Percentiles rank a stretch among this genome's conserved stretches.
These are phyloP conservation scores for Citrus sinensis DNA, from an alignment of 345 rosid genomes.

Conservation along the genomic window DNA sequence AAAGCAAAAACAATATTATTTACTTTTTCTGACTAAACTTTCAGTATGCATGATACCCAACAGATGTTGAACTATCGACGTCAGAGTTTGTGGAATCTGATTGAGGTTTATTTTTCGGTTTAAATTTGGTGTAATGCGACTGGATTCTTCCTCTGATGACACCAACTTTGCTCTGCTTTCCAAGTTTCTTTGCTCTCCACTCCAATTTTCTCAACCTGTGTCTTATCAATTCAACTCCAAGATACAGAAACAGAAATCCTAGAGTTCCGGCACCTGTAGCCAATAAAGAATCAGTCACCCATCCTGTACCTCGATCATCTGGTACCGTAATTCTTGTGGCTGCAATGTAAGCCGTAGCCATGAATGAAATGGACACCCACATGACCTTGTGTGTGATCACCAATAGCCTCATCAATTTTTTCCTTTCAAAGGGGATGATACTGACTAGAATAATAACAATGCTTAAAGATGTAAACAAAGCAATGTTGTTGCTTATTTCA, in stretches of 20 bases:
- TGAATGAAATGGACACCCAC: conserved; percentile 20
- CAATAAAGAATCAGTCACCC: conserved; percentile 2
- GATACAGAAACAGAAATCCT: conserved; percentile 3
- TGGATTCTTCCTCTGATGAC: neutral
- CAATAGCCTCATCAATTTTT: conserved; percentile 7
- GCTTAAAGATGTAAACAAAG: conserved; percentile 19
- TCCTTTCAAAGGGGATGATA: conserved; percentile 15
- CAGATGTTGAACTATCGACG: neutral
- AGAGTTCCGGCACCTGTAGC: neutral
- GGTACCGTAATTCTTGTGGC: conserved; percentile 9
- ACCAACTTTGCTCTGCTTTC: neutral
- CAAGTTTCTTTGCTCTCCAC: neutral
- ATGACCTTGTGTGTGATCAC: conserved; percentile 12
- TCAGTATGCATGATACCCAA: neutral
- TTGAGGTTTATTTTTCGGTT: neutral
- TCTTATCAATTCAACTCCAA: neutral
- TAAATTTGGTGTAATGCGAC: neutral
- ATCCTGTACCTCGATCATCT: neutral
- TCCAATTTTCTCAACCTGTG: conserved; percentile 11
- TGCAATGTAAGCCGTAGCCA: conserved; percentile 22
- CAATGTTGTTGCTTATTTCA: conserved; percentile 19
- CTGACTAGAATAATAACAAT: conserved; percentile 22
- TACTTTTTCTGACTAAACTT: neutral
- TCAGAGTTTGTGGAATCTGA: neutral
- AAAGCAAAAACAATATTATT: no score